Conservation (phyloP, 495 filamentous ascomycete genomes). For the Apiosordaria backusii region DNA sequence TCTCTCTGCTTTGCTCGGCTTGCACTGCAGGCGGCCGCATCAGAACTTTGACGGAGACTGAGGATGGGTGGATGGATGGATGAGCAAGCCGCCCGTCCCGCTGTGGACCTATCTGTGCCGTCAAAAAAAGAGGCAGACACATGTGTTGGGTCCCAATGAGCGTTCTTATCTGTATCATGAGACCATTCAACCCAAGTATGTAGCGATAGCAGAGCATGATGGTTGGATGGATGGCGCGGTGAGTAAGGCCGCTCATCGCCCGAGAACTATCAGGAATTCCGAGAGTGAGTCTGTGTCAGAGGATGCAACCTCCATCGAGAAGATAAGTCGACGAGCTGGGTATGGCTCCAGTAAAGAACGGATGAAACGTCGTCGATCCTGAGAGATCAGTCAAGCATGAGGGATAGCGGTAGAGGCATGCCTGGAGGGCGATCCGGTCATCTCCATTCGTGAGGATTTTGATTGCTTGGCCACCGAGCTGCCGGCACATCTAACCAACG, state of each 20-base stretch:
- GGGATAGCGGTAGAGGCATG: neutral
- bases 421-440: slow-evolving; percentile 3
- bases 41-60: neutral
- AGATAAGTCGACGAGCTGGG: neutral
- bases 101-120: neutral
- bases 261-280: neutral
- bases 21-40: slow-evolving; percentile 2
- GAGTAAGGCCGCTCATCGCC: neutral
- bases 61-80: neutral
- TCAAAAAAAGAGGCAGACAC: neutral
- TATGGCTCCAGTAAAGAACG: slow-evolving; percentile 1
- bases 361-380: slow-evolving; percentile 14
- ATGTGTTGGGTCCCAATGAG: neutral
- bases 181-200: slow-evolving; percentile 2
- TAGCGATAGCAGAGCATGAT: neutral
- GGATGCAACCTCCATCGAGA: neutral
- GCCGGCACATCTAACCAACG: slow-evolving; percentile 11
- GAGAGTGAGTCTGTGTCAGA: neutral
- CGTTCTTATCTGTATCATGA: neutral
- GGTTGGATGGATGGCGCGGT: slow-evolving; percentile 1
- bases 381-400: neutral
- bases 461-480: neutral
- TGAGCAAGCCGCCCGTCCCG: slow-evolving; percentile 1
- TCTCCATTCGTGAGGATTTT: slow-evolving; percentile 1
- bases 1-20: neutral